Evolutionary conservation across 495 filamentous ascomycete species (phyloP).

Genomic region (Xylaria nigripes): DNA sequence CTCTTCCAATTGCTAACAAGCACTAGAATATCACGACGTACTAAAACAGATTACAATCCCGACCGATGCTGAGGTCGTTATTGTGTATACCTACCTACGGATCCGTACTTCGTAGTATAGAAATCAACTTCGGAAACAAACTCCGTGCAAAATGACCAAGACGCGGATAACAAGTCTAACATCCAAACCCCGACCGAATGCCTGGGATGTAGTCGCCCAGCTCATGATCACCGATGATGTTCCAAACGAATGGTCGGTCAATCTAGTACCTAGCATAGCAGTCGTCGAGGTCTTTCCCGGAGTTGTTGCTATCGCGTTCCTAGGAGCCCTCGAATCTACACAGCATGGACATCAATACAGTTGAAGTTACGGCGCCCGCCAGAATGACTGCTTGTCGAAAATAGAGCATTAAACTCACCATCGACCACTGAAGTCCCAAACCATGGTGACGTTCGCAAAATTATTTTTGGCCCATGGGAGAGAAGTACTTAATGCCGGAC

Average conservation of each 20-base stretch:
- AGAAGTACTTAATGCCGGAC: conserved; percentile 48
- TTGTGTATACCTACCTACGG: too few species aligned
- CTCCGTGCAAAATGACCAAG: too few species aligned
- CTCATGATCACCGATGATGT: conserved; percentile 59
- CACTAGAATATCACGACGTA: too few species aligned
- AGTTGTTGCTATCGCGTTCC: conserved; percentile 32
- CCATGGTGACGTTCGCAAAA: conserved; percentile 55
- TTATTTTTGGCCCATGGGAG: conserved; percentile 51
- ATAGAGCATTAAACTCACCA: conserved; percentile 25
- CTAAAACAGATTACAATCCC: too few species aligned
- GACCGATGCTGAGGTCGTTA: too few species aligned
- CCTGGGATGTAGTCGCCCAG: conserved; percentile 45
- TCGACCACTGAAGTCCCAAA: conserved; percentile 37
- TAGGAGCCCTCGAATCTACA: conserved; percentile 58
- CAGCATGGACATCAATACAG: conserved; percentile 58
- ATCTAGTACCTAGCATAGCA: conserved; percentile 45
- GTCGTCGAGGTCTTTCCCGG: conserved; percentile 51
- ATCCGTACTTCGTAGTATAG: too few species aligned
- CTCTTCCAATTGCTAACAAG: too few species aligned
- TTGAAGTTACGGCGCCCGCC: conserved; percentile 50
- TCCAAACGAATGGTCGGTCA: conserved; percentile 52
- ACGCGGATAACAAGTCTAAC: too few species aligned
- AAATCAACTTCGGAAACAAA: too few species aligned
- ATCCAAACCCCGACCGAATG: too few species aligned
- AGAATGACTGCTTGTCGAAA: conserved; percentile 4